Evolutionary conservation across 2,329 filamentous ascomycete species (phyloP).

Genomic region (Thelonectria blattea): DNA sequence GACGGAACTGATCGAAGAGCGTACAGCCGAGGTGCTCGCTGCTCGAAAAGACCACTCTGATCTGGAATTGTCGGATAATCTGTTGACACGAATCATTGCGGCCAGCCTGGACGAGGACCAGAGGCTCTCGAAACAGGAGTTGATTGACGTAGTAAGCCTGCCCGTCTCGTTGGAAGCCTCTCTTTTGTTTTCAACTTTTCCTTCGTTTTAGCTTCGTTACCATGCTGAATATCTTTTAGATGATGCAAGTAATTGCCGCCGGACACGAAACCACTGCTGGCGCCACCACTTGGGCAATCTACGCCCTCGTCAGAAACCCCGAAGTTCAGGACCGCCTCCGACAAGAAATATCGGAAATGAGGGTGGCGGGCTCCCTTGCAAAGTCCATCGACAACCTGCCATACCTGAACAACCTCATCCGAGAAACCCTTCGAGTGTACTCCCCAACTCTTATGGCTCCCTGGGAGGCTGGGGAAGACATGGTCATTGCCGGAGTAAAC

Average conservation of each 20-base stretch:
- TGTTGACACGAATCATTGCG: slow-evolving; percentile 26
- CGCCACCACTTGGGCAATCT: slow-evolving; percentile 10
- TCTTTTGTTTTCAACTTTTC: not conserved
- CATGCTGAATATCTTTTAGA: not conserved
- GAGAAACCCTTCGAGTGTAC: slow-evolving; percentile 22
- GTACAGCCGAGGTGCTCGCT: not conserved
- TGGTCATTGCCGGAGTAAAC: not conserved
- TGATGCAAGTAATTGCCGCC: slow-evolving; percentile 16
- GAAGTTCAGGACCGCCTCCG: not conserved
- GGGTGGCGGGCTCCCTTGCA: not conserved
- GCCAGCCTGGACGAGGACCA: not conserved
- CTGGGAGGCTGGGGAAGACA: slow-evolving; percentile 6
- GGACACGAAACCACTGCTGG: slow-evolving; percentile 25
- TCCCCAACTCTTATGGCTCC: slow-evolving; percentile 5
- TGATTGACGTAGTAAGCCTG: slow-evolving; percentile 23
- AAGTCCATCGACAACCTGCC: slow-evolving; percentile 13
- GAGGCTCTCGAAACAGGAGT: slow-evolving; percentile 19
- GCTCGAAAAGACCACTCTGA: not conserved
- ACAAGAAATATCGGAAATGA: not conserved
- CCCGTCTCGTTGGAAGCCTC: not conserved
- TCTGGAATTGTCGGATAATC: slow-evolving; percentile 1
- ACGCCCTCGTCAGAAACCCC: slow-evolving; percentile 11
- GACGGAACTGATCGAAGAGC: not conserved
- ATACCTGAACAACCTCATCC: slow-evolving; percentile 21
- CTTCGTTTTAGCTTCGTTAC: not conserved